Percentiles rank a stretch among this genome's conserved stretches.
Evolutionary conservation across 257 asterid species (phyloP).

Genomic region (Solanum chmielewskii): DNA sequence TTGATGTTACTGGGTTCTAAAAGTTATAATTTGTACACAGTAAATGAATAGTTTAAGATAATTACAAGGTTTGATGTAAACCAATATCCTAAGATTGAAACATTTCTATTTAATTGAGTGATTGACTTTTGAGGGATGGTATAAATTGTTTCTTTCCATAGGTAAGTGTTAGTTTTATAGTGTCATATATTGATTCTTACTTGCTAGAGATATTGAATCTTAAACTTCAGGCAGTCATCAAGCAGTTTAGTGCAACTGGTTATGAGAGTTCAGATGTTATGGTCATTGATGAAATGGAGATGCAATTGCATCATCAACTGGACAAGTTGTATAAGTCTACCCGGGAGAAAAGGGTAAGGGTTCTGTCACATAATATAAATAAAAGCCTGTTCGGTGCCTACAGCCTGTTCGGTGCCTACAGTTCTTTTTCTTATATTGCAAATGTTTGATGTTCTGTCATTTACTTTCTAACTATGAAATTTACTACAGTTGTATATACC

Average conservation of each 20-base stretch:
- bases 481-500: not conserved
- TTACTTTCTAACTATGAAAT: not conserved
- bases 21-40: not conserved
- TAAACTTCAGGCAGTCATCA: slow-evolving; percentile 69
- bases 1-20: not conserved
- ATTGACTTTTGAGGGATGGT: not conserved
- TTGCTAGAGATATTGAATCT: not conserved
- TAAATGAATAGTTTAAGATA: not conserved
- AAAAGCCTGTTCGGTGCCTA: not conserved
- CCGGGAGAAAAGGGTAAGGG: slow-evolving; percentile 76
- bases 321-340: slow-evolving; percentile 88
- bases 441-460: not conserved
- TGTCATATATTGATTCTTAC: not conserved
- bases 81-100: not conserved
- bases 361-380: not conserved
- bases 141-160: not conserved
- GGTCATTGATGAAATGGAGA: slow-evolving; percentile 87
- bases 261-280: slow-evolving; percentile 75
- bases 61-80: not conserved
- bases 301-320: slow-evolving; percentile 84
- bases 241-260: slow-evolving; percentile 86
- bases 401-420: not conserved
- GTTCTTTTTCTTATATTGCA: not conserved
- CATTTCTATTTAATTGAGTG: not conserved
- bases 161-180: not conserved